These are phyloP conservation scores for Chaetomium sp. DNA, from an alignment of 2,329 filamentous ascomycete species.

Conservation along the genomic window DNA sequence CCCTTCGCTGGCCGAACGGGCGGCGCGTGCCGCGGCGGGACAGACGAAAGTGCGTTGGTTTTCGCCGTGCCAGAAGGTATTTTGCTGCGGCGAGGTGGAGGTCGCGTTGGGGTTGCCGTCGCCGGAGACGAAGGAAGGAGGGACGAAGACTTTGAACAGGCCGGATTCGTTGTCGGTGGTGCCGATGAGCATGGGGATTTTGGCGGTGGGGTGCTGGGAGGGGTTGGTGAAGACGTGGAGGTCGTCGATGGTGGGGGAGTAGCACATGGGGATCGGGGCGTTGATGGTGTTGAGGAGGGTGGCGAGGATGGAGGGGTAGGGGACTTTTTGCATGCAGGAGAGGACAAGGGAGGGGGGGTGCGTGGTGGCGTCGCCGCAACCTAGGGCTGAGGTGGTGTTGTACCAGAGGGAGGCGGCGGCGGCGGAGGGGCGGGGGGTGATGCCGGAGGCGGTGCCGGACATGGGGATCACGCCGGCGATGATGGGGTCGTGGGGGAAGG, in stretches of 20 bases:
- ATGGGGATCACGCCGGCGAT: constrained; percentile 36
- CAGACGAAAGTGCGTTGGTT: constrained; percentile 27
- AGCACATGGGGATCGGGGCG: constrained; percentile 23
- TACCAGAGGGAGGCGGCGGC: constrained; percentile 37
- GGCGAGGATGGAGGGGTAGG: constrained; percentile 29
- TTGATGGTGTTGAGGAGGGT: constrained; percentile 16
- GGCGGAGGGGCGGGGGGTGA: constrained; percentile 31
- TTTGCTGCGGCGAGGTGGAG: not conserved
- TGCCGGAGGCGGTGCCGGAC: constrained; percentile 40
- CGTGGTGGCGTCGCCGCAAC: constrained; percentile 31
- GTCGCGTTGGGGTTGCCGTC: not conserved
- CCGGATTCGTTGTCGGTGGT: constrained; percentile 12
- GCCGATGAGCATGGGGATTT: constrained; percentile 13
- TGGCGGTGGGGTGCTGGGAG: not conserved
- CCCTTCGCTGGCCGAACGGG: constrained; percentile 17
- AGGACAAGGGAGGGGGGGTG: constrained; percentile 27
- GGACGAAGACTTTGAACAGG: constrained; percentile 15
- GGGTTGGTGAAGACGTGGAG: constrained; percentile 12
- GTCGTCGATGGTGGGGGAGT: constrained; percentile 37
- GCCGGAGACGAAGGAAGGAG: not conserved
- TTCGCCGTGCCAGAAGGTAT: not conserved
- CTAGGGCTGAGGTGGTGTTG: constrained; percentile 32
- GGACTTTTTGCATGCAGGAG: constrained; percentile 31
- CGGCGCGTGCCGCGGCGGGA: constrained; percentile 26
- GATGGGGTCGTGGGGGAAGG: constrained; percentile 14